Evolutionary conservation across 225 moss, liverwort and hornwort genomes (phyloP).

Genomic region (Physcomitrellopsis africana): DNA sequence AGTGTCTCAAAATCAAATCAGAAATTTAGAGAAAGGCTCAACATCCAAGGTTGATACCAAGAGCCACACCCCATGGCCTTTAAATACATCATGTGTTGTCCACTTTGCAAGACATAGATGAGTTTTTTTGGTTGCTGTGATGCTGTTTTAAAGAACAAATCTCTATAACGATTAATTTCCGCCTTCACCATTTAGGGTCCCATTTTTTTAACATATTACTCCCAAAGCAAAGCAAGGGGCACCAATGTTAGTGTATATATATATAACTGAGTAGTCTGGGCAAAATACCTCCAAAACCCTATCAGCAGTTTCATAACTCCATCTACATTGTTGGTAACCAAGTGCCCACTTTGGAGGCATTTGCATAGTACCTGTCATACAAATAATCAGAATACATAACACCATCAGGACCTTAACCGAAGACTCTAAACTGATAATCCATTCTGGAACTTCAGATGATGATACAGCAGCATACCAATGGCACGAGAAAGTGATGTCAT

Average conservation of each 20-base stretch:
- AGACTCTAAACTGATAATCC: neutral
- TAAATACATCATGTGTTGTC: no score
- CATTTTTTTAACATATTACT: no score
- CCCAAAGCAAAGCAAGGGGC: no score
- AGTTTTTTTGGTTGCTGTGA: no score
- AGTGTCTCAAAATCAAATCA: no score
- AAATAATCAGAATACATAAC: neutral
- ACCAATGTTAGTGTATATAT: neutral
- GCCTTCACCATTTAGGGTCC: no score
- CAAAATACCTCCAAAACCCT: constrained; percentile 66
- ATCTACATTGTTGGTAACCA: constrained; percentile 94
- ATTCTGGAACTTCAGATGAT: neutral
- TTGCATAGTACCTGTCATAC: constrained; percentile 65
- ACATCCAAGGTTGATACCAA: no score
- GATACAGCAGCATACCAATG: constrained; percentile 47
- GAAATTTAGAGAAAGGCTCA: no score
- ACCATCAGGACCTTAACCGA: neutral
- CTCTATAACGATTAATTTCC: no score
- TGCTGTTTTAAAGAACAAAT: no score
- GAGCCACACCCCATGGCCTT: no score
- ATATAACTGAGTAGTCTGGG: constrained; percentile 11
- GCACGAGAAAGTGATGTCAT: constrained; percentile 65
- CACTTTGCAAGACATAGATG: no score
- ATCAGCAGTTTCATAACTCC: constrained; percentile 78
- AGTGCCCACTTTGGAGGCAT: constrained; percentile 98